Evolutionary conservation across 2,329 filamentous ascomycete genomes (phyloP), one percentile per base, ranked within the genome.

Genomic region (Acrocalymma vagum): DNA sequence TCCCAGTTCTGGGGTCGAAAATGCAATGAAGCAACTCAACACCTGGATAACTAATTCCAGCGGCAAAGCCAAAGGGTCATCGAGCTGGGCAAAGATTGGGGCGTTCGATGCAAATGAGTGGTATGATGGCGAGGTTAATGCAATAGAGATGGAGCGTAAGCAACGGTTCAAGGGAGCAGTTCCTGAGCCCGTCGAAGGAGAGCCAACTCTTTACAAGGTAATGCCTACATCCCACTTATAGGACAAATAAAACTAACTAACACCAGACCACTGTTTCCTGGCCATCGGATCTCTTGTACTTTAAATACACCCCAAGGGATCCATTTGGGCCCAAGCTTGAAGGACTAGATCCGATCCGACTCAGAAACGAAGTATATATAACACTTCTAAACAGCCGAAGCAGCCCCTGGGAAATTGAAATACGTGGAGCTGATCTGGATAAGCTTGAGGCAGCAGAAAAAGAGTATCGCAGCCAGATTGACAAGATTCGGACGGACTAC

Each of bases 251-350:
- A 23, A 14, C 20, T 44, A 21, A 50, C n/a, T 4, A 4, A 11
- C 33, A 18, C 3, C 27, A 62, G 54, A 29, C 48, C 6, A 34
- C 40, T 5, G 35, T 62, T 1, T 32, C 41, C 20, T 67, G 65
- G 65, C 59, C 62, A 1, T 25, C 45, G 6, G 51, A 62, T 13
- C 41, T 65, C 2, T 23, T 29, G 17, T 41, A 43, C n/a, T 10
- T 46, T 6, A 18, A 38, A 2, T 31, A 59, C 9, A 48, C 43
- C 4, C 62, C 62, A n/a, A 46, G 52, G 18, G 51, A 58, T 31
- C 53, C 42, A 2, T 64, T 70, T 23, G 60, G 62, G 5, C 45
- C 49, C 34, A 59, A 56, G 23, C 51, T 67, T 2, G 59, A 63
- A 42, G 45, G 28, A 4, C 37, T 70, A 2, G 54, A 69, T 23